A percentile compares a stretch with the other conserved stretches of the same genome.
Evolutionary conservation across 2,329 filamentous ascomycete species (phyloP).

Genomic region (Trichoderma afroharzianum): DNA sequence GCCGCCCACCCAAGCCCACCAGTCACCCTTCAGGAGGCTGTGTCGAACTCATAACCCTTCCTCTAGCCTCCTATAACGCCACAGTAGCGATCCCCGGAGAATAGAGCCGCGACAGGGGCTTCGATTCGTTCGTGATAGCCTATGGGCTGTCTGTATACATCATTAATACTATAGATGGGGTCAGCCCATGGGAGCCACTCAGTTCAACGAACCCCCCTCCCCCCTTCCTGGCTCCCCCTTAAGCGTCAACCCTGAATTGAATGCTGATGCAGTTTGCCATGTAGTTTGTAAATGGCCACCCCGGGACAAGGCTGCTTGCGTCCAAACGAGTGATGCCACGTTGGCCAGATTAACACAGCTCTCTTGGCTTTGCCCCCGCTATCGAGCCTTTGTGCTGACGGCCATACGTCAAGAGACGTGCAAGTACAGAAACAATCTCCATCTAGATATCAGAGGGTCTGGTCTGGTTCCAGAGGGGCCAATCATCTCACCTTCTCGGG

Average conservation of each 20-base stretch:
- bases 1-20: not conserved
- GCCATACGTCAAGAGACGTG: not conserved
- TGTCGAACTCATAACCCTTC: not conserved
- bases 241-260: not conserved
- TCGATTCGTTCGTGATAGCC: not conserved
- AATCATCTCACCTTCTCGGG: not conserved
- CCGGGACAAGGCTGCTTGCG: not conserved
- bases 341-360: slow-evolving; percentile 16
- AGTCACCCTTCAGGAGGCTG: not conserved
- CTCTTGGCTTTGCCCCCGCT: slow-evolving; percentile 15
- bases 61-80: not conserved
- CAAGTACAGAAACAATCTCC: not conserved
- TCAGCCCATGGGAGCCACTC: not conserved
- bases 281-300: slow-evolving; percentile 15
- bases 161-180: not conserved
- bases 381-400: slow-evolving; percentile 6
- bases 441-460: not conserved
- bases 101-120: slow-evolving; percentile 6
- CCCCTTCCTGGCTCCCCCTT: not conserved
- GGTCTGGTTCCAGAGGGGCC: not conserved
- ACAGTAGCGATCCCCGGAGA: slow-evolving; percentile 6
- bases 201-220: not conserved
- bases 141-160: slow-evolving; percentile 1
- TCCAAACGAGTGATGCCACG: slow-evolving; percentile 19
- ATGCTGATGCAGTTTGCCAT: slow-evolving; percentile 18